Percentiles rank a stretch among this genome's conserved stretches.
phyloP scores from a whole-genome alignment of 805 yeast genomes.

The Jamesozyma spencerorum region DNA sequence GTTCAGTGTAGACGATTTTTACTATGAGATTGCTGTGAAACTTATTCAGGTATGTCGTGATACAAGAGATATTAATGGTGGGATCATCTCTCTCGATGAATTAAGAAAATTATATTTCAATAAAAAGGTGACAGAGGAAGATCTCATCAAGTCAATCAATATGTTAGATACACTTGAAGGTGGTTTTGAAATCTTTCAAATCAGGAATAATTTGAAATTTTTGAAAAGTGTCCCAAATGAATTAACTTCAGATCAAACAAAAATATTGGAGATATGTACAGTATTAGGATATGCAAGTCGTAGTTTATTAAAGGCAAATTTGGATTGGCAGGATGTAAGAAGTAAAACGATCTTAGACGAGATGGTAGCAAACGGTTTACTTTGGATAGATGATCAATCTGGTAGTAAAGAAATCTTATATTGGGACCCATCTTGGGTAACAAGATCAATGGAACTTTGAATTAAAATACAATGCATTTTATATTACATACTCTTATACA shows the following conservation, averaged over 20 bases:
- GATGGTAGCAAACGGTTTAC: conserved; percentile 69
- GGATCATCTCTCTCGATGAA: conserved; percentile 57
- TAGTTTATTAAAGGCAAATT: conserved; percentile 59
- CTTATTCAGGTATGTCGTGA: conserved; percentile 67
- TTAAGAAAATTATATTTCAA: conserved; percentile 30
- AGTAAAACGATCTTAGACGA: conserved; percentile 59
- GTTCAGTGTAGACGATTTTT: conserved; percentile 39
- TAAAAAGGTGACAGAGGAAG: conserved; percentile 34
- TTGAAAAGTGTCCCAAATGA: conserved; percentile 57
- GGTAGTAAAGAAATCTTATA: conserved; percentile 36
- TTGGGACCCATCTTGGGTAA: conserved; percentile 74
- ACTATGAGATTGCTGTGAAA: conserved; percentile 60
- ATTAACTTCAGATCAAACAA: conserved; percentile 57
- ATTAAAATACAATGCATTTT: background rate
- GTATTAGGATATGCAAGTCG: conserved; percentile 66
- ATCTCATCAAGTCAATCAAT: conserved; percentile 47
- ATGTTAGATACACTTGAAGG: conserved; percentile 52
- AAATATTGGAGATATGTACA: conserved; percentile 66
- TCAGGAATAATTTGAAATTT: conserved; percentile 42
- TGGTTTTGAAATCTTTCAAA: conserved; percentile 55
- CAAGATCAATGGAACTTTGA: conserved; percentile 3
- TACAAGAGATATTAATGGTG: conserved; percentile 72
- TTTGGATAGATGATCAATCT: conserved; percentile 71
- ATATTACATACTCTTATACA: background rate
- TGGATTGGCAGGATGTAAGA: conserved; percentile 61